Percentiles rank a stretch among this genome's conserved stretches.
These are phyloP conservation scores for Alternaria metachromatica DNA, from an alignment of 2,329 filamentous ascomycete species.

Conservation along the genomic window DNA sequence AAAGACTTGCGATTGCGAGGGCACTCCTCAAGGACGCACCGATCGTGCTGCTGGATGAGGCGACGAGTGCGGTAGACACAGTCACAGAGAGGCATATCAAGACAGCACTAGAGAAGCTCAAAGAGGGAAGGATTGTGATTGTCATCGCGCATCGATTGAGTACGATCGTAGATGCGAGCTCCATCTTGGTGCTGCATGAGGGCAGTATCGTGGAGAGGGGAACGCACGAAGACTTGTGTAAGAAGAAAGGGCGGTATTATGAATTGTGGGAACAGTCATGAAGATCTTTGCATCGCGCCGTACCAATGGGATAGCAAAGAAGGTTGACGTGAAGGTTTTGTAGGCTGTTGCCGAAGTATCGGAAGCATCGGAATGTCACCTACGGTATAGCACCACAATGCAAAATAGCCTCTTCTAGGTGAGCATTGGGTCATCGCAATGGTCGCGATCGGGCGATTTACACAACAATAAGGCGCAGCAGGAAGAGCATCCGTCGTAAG, in stretches of 20 bases:
- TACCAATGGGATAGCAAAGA: neutral
- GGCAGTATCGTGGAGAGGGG: slow-evolving; percentile 15
- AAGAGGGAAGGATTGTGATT: slow-evolving; percentile 66
- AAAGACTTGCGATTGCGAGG: slow-evolving; percentile 71
- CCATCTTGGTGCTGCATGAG: slow-evolving; percentile 15
- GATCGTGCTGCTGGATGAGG: slow-evolving; percentile 82
- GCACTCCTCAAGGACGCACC: slow-evolving; percentile 78
- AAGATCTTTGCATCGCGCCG: neutral
- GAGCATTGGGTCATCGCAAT: neutral
- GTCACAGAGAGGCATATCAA: slow-evolving; percentile 69
- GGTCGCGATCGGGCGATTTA: neutral
- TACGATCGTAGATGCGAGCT: slow-evolving; percentile 78
- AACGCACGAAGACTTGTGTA: slow-evolving; percentile 9
- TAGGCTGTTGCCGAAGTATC: neutral
- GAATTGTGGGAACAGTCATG: neutral
- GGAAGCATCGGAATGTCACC: neutral
- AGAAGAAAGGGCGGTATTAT: neutral
- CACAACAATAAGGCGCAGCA: neutral
- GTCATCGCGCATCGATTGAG: slow-evolving; percentile 78
- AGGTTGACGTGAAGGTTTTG: neutral
- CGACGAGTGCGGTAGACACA: slow-evolving; percentile 82
- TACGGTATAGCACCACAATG: neutral
- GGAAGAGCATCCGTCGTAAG: neutral
- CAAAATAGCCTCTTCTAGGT: neutral
- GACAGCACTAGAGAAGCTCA: slow-evolving; percentile 61